Conservation (phyloP, 164 flowering plant genomes). For the Aristolochia contorta region DNA sequence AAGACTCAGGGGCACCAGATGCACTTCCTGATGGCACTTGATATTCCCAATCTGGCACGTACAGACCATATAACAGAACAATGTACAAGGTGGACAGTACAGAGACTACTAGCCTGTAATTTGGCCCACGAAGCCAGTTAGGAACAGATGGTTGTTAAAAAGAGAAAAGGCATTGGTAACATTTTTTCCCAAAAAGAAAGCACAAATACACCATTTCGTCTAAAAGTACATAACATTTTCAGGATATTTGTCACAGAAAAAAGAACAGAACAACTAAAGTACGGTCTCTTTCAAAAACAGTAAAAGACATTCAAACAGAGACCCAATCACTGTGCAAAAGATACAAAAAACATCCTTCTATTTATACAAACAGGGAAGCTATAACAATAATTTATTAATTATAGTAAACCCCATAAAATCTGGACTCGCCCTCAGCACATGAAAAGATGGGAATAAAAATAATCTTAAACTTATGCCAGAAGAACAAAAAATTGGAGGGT, state of each 20-base stretch:
- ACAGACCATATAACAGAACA: slow-evolving; percentile 45
- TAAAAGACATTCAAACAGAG: too few relatives aligned
- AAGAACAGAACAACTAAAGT: too few relatives aligned
- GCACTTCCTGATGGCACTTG: slow-evolving; percentile 24
- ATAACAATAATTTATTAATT: not conserved
- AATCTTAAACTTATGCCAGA: too few relatives aligned
- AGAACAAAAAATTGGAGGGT: too few relatives aligned
- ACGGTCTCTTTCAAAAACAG: too few relatives aligned
- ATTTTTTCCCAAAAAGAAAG: too few relatives aligned
- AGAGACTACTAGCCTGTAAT: slow-evolving; percentile 30
- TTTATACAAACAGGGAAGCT: not conserved
- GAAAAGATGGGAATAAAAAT: not conserved
- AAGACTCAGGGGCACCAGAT: slow-evolving; percentile 14
- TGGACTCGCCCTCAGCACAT: not conserved
- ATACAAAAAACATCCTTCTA: too few relatives aligned
- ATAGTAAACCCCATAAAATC: not conserved
- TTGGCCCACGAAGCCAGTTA: not conserved
- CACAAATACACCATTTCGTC: too few relatives aligned
- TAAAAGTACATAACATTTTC: too few relatives aligned
- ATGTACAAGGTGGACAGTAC: slow-evolving; percentile 32
- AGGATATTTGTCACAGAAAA: too few relatives aligned
- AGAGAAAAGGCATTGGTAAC: not conserved
- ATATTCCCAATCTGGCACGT: slow-evolving; percentile 77
- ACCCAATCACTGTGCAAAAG: too few relatives aligned
- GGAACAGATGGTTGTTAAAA: not conserved